A percentile compares a stretch with the other conserved stretches of the same genome.
Evolutionary conservation across 176 grass and related monocot genomes (phyloP).

Genomic region (Secale cereale): DNA sequence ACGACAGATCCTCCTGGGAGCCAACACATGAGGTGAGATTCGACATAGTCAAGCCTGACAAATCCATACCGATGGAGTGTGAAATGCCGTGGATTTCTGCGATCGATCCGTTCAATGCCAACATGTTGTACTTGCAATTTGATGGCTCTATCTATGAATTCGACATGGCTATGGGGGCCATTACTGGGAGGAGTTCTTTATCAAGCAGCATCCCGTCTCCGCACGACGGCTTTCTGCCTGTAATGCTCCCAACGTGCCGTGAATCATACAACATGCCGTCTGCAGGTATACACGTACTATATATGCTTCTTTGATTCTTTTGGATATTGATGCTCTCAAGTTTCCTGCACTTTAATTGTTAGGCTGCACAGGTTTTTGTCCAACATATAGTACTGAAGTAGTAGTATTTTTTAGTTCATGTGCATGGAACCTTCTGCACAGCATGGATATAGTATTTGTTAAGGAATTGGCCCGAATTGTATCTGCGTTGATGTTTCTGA

Average conservation of each 20-base stretch:
- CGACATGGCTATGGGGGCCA: neutral
- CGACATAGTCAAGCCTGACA: too few species aligned
- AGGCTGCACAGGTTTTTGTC: neutral
- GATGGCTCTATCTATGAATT: neutral
- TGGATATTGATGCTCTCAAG: neutral
- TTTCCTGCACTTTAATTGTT: neutral
- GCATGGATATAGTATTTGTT: neutral
- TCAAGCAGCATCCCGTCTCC: neutral
- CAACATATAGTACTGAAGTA: neutral
- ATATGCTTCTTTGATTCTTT: neutral
- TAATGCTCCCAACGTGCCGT: neutral
- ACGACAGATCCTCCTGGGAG: too few species aligned
- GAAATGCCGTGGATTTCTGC: neutral
- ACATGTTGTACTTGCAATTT: neutral
- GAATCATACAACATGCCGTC: neutral
- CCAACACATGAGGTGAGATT: too few species aligned
- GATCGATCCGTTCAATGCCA: neutral
- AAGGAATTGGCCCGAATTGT: neutral
- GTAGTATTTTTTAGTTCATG: neutral
- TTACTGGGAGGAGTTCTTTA: neutral
- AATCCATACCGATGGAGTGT: too few species aligned
- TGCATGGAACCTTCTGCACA: neutral
- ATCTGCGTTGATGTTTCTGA: neutral
- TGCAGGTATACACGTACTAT: constrained; percentile 2
- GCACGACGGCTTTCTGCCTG: neutral